A percentile compares a stretch with the other conserved stretches of the same genome.
Evolutionary conservation across 345 rosid genomes (phyloP).

Genomic region (Laguncularia racemosa): DNA sequence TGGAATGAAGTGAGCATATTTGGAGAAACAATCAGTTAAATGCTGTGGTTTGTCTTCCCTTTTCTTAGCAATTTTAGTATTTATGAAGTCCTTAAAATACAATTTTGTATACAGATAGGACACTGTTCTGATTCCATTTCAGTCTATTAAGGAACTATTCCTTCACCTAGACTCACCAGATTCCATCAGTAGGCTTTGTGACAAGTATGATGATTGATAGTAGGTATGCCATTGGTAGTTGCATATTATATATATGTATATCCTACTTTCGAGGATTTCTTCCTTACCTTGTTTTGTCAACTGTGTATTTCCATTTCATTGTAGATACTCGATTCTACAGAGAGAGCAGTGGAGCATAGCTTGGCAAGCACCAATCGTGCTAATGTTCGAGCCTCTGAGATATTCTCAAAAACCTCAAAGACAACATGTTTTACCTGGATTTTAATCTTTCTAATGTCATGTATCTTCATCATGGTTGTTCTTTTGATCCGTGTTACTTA

Average conservation of each 20-base stretch:
- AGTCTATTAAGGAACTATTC: too few species aligned
- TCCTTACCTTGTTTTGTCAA: neutral
- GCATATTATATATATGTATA: neutral
- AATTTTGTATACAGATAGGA: too few species aligned
- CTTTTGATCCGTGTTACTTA: constrained; percentile 73
- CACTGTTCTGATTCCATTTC: too few species aligned
- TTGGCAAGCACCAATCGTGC: constrained; percentile 78
- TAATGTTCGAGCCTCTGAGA: constrained; percentile 49
- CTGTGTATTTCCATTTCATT: constrained; percentile 2
- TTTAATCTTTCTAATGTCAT: constrained; percentile 56
- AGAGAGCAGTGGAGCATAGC: constrained; percentile 83
- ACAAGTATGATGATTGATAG: too few species aligned
- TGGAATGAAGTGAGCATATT: too few species aligned
- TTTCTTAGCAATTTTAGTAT: neutral
- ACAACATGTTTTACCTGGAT: constrained; percentile 89
- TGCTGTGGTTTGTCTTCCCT: neutral
- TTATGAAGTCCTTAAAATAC: too few species aligned
- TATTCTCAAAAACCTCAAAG: constrained; percentile 61
- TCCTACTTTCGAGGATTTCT: neutral
- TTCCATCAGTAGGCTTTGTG: too few species aligned
- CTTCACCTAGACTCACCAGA: too few species aligned
- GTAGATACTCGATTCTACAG: constrained; percentile 86
- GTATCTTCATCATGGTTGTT: constrained; percentile 79
- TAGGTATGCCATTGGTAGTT: neutral
- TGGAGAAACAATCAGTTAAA: neutral